Percentiles rank a stretch among this genome's conserved stretches.
These are phyloP conservation scores for Pseudognaphalium luteoalbum DNA, from an alignment of 129 eudicot species.

Conservation along the genomic window DNA sequence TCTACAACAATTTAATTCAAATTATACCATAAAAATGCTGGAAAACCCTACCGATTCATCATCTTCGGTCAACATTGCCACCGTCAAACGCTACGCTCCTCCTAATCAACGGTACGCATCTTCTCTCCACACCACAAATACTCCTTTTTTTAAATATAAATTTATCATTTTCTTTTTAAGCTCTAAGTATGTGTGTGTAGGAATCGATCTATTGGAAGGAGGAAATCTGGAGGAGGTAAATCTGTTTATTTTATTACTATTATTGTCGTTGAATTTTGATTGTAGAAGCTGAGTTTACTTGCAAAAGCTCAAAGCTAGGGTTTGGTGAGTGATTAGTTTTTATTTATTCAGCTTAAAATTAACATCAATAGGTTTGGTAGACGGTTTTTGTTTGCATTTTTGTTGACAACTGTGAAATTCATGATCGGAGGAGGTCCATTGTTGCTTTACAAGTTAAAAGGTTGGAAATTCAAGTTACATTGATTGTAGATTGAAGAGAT, in stretches of 20 bases:
- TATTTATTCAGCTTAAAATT: not conserved
- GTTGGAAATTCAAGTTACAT: not conserved
- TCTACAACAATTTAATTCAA: no score
- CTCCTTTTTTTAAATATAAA: not conserved
- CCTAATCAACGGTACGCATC: constrained; percentile 64
- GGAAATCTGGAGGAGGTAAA: constrained; percentile 89
- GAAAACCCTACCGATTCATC: constrained; percentile 71
- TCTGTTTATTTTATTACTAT: not conserved
- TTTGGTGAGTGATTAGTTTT: not conserved
- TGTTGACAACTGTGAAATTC: not conserved
- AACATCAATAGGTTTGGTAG: not conserved
- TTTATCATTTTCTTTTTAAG: not conserved
- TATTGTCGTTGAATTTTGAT: not conserved
- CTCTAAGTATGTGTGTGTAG: constrained; percentile 34
- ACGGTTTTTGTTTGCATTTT: not conserved
- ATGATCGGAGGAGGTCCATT: not conserved
- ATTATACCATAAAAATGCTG: constrained; percentile 40
- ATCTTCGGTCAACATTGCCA: constrained; percentile 46
- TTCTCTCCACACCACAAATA: not conserved
- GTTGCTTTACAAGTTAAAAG: constrained; percentile 16
- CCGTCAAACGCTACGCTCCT: constrained; percentile 81
- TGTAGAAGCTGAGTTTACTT: not conserved
- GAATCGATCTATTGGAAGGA: constrained; percentile 75
- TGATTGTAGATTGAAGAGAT: constrained; percentile 1
- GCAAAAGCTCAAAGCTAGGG: not conserved